These are phyloP conservation scores for Tubosaeta brunneosetosa DNA, from an alignment of 768 basidiomycete species.

Conservation along the genomic window DNA sequence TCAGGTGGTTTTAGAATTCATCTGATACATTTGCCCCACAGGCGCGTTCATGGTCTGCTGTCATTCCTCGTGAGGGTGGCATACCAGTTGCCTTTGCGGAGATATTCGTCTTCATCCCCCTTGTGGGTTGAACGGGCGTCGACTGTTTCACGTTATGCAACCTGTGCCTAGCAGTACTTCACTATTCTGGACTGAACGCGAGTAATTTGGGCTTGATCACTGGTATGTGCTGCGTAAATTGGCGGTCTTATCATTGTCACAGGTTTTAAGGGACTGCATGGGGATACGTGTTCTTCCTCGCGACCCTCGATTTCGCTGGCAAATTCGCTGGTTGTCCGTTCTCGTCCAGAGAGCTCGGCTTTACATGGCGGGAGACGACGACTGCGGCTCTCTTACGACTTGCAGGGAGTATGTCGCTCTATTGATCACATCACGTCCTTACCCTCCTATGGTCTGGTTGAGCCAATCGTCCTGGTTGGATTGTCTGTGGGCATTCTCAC, in stretches of 20 bases:
- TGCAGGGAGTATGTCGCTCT: constrained; percentile 70
- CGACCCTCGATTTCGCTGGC: constrained; percentile 71
- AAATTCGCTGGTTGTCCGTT: constrained; percentile 84
- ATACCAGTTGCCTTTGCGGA: constrained; percentile 83
- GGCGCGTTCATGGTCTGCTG: constrained; percentile 73
- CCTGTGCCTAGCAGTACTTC: constrained; percentile 76
- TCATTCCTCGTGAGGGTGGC: constrained; percentile 84
- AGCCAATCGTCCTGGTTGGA: constrained; percentile 93
- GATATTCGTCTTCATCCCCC: constrained; percentile 86
- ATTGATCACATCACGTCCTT: neutral
- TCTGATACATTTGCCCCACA: constrained; percentile 20
- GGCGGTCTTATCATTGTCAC: neutral
- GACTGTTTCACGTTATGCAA: neutral
- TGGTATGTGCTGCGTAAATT: constrained; percentile 36
- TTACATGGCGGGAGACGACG: constrained; percentile 74
- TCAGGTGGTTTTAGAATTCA: neutral
- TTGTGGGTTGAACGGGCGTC: constrained; percentile 44
- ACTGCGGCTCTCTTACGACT: constrained; percentile 89
- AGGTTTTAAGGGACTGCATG: constrained; percentile 64
- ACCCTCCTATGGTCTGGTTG: constrained; percentile 58
- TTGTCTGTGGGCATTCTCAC: constrained; percentile 73
- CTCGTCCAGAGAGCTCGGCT: constrained; percentile 65
- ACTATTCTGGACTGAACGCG: constrained; percentile 88
- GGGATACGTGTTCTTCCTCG: constrained; percentile 83
- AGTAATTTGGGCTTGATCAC: constrained; percentile 78